Conservation (phyloP, 169 alveolate genomes). For the Plasmodium adleri region DNA sequence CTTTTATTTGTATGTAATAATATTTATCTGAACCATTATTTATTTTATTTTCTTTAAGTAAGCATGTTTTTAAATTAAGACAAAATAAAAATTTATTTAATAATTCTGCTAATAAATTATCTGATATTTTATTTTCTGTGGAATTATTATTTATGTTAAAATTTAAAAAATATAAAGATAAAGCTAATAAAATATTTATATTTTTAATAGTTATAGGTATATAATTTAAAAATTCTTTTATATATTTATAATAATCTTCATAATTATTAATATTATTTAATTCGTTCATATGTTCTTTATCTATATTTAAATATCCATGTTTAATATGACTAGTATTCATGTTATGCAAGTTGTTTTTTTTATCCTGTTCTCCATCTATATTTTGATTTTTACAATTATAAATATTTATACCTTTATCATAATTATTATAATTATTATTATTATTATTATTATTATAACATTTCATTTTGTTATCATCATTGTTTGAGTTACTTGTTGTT, state of each 20-base stretch:
- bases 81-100: slow-evolving; percentile 51
- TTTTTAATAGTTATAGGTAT: slow-evolving; percentile 61
- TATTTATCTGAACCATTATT: slow-evolving; percentile 20
- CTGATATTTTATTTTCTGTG: slow-evolving; percentile 6
- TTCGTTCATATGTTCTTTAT: slow-evolving; percentile 7
- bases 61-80: slow-evolving; percentile 58
- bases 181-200: slow-evolving; percentile 41
- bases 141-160: slow-evolving; percentile 28
- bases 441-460: neutral
- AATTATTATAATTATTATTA: neutral
- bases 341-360: too few species aligned
- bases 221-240: slow-evolving; percentile 22
- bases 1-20: slow-evolving; percentile 50
- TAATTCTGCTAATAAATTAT: slow-evolving; percentile 25
- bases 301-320: neutral
- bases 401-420: too few species aligned
- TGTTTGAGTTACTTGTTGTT: neutral
- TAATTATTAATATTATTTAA: slow-evolving; percentile 33
- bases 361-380: too few species aligned
- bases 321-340: too few species aligned
- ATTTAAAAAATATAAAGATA: slow-evolving; percentile 52
- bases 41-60: slow-evolving; percentile 28
- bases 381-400: too few species aligned
- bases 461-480: too few species aligned
- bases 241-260: slow-evolving; percentile 60